These are phyloP conservation scores for Gryganskiella cystojenkinii DNA, from an alignment of 192 early-diverging fungal species.

Conservation along the genomic window DNA sequence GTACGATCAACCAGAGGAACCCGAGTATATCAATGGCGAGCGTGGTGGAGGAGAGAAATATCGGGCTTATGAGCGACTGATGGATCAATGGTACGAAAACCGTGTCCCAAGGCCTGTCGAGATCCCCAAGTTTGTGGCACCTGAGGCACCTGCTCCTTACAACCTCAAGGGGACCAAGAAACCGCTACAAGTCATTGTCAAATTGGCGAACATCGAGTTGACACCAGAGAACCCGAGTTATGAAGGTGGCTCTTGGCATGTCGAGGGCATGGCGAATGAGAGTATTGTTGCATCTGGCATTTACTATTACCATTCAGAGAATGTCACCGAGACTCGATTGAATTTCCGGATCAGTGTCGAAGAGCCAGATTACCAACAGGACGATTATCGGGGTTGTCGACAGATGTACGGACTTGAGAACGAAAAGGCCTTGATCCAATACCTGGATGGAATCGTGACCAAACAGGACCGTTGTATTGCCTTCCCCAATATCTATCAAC, in stretches of 20 bases:
- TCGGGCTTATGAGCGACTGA: slow-evolving; percentile 26
- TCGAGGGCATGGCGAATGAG: slow-evolving; percentile 79
- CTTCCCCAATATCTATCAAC: slow-evolving; percentile 81
- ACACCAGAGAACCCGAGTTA: slow-evolving; percentile 71
- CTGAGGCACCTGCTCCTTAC: slow-evolving; percentile 17
- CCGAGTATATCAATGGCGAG: slow-evolving; percentile 1
- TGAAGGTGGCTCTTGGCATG: slow-evolving; percentile 70
- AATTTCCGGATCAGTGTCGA: slow-evolving; percentile 60
- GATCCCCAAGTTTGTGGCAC: slow-evolving; percentile 17
- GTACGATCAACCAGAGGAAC: slow-evolving; percentile 8
- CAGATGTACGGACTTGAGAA: slow-evolving; percentile 55
- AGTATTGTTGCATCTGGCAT: slow-evolving; percentile 79
- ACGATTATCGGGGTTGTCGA: slow-evolving; percentile 25
- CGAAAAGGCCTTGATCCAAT: slow-evolving; percentile 45
- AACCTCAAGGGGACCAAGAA: too few species aligned
- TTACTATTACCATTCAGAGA: slow-evolving; percentile 76
- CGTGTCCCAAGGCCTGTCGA: slow-evolving; percentile 24
- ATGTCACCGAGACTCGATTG: slow-evolving; percentile 71
- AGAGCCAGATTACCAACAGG: slow-evolving; percentile 40
- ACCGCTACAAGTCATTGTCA: slow-evolving; percentile 73
- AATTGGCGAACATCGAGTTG: slow-evolving; percentile 74
- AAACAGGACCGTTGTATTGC: slow-evolving; percentile 69
- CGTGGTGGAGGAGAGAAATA: too few species aligned
- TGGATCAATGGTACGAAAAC: slow-evolving; percentile 30
- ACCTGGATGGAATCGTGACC: slow-evolving; percentile 57